Evolutionary conservation across 441 rosid genomes (phyloP).

Genomic region (Cnidoscolus chayamansa): DNA sequence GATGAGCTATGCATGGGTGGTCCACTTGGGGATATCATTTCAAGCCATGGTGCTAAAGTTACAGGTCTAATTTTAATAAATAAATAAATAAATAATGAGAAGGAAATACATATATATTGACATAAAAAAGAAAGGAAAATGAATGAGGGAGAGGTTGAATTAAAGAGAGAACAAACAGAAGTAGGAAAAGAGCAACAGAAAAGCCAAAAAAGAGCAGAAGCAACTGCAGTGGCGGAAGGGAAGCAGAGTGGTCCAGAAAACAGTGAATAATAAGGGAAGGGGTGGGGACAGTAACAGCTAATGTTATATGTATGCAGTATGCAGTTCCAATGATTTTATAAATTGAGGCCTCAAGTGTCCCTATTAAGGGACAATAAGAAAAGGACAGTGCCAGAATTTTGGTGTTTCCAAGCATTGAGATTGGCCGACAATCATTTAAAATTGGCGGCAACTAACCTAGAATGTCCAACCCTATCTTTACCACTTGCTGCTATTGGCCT

Average conservation of each 20-base stretch:
- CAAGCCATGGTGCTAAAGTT: constrained; percentile 2
- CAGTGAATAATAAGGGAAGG: background rate
- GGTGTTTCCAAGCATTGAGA: background rate
- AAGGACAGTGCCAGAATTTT: constrained; percentile 17
- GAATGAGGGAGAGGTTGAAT: background rate
- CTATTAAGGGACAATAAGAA: constrained; percentile 19
- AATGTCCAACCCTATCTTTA: constrained; percentile 22
- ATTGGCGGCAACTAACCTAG: constrained; percentile 22
- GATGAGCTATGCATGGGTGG: background rate
- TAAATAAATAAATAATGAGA: too few relatives aligned
- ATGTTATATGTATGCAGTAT: background rate
- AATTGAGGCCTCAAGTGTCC: constrained; percentile 22
- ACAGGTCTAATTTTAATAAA: constrained; percentile 4
- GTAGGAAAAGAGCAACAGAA: constrained; percentile 29
- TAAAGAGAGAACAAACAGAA: background rate
- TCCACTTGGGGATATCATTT: background rate
- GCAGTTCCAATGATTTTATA: background rate
- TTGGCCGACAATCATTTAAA: constrained; percentile 8
- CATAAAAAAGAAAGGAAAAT: background rate
- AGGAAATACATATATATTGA: background rate
- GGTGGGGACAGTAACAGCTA: constrained; percentile 14
- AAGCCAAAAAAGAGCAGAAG: constrained; percentile 20
- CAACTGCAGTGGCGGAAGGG: background rate
- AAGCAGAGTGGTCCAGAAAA: constrained; percentile 28
- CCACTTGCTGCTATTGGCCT: too few relatives aligned